phyloP scores from a whole-genome alignment of 805 yeast species.

The Kodamaea jinghongensis region DNA sequence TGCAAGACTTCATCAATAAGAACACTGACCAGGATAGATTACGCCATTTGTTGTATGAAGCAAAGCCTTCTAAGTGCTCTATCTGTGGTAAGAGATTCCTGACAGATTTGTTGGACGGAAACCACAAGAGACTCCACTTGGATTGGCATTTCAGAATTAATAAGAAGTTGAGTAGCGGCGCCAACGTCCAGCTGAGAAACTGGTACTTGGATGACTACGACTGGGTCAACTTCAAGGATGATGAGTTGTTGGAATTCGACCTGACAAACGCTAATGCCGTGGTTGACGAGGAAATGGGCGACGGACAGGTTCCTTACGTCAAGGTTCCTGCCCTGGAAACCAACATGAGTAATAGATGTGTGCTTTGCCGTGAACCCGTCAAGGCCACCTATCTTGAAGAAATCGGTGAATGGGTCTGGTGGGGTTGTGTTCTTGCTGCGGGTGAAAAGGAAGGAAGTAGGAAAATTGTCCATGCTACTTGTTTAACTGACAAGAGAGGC shows the following conservation, averaged over 20 bases:
- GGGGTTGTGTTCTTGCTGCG: slow-evolving; percentile 36
- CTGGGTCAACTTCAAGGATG: slow-evolving; percentile 77
- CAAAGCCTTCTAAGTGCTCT: slow-evolving; percentile 76
- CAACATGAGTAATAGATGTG: slow-evolving; percentile 39
- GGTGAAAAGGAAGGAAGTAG: slow-evolving; percentile 33
- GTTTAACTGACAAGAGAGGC: slow-evolving; percentile 38
- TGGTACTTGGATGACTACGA: slow-evolving; percentile 76
- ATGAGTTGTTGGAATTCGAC: slow-evolving; percentile 38
- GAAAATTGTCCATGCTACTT: slow-evolving; percentile 39
- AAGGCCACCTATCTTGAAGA: slow-evolving; percentile 44
- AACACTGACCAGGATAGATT: slow-evolving; percentile 23
- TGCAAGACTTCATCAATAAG: slow-evolving; percentile 38
- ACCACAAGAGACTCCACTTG: slow-evolving; percentile 61
- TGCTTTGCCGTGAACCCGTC: slow-evolving; percentile 41
- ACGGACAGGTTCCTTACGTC: slow-evolving; percentile 11
- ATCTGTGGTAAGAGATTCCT: slow-evolving; percentile 87
- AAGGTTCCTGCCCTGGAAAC: slow-evolving; percentile 22
- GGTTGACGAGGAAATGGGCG: slow-evolving; percentile 5
- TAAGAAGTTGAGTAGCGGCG: slow-evolving; percentile 51
- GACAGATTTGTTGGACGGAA: slow-evolving; percentile 53
- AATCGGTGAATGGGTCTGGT: slow-evolving; percentile 49
- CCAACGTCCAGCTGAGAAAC: slow-evolving; percentile 63
- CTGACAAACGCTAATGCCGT: slow-evolving; percentile 5
- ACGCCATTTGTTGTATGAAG: slow-evolving; percentile 44
- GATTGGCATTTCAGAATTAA: slow-evolving; percentile 97